Conservation (phyloP, 129 eudicot genomes). For the Oenanthe sinensis region DNA sequence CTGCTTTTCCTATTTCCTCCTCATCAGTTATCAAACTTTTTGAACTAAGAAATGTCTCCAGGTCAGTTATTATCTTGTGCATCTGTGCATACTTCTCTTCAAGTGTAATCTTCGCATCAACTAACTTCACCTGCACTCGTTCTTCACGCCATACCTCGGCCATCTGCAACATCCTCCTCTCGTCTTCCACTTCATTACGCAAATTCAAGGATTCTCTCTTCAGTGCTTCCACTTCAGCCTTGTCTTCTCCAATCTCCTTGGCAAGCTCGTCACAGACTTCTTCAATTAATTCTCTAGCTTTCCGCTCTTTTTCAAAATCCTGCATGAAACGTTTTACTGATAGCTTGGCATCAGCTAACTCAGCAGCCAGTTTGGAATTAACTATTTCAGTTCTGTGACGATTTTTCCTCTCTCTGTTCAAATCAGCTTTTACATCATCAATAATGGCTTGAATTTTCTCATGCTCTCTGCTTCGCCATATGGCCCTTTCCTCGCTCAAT, state of each 20-base stretch:
- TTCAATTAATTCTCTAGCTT: constrained; percentile 67
- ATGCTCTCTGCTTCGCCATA: constrained; percentile 88
- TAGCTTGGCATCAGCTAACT: constrained; percentile 59
- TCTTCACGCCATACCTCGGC: constrained; percentile 99
- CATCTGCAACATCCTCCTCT: constrained; percentile 91
- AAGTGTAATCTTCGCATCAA: constrained; percentile 80
- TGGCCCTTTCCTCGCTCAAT: constrained; percentile 72
- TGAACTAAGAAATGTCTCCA: constrained; percentile 56
- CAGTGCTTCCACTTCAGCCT: constrained; percentile 77
- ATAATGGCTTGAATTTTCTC: constrained; percentile 81
- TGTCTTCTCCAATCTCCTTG: constrained; percentile 86
- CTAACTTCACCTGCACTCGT: constrained; percentile 86
- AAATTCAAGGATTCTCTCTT: constrained; percentile 69
- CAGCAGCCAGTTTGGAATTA: constrained; percentile 72
- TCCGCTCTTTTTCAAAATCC: constrained; percentile 75
- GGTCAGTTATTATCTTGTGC: constrained; percentile 43
- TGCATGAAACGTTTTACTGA: constrained; percentile 70
- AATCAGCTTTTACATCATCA: constrained; percentile 61
- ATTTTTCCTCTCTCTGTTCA: constrained; percentile 63
- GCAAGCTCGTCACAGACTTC: constrained; percentile 96
- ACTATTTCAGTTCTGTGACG: constrained; percentile 69
- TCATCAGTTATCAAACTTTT: constrained; percentile 24
- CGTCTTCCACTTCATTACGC: constrained; percentile 92
- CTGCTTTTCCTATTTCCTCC: constrained; percentile 49
- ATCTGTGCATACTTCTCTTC: constrained; percentile 70